These are phyloP conservation scores for Aspergillus kassunensis DNA, from an alignment of 495 filamentous ascomycete species.

Conservation along the genomic window DNA sequence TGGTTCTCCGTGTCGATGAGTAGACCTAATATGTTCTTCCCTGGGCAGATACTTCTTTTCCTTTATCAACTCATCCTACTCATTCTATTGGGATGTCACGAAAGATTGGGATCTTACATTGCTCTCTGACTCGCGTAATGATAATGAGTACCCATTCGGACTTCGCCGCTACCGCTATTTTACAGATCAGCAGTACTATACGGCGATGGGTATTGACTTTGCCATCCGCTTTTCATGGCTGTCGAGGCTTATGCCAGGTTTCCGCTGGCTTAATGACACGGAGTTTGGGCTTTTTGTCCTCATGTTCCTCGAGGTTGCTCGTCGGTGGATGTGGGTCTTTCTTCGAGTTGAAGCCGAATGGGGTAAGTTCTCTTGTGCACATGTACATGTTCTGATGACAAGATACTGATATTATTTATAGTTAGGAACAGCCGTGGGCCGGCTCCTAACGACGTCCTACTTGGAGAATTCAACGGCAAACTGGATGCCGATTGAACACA, in stretches of 20 bases:
- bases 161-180: constrained; percentile 71
- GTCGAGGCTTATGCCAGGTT: constrained; percentile 72
- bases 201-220: constrained; percentile 73
- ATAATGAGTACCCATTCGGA: constrained; percentile 67
- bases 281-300: constrained; percentile 86
- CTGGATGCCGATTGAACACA: constrained; percentile 45
- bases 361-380: constrained; percentile 45
- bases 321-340: constrained; percentile 96
- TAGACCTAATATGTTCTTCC: background rate
- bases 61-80: constrained; percentile 79
- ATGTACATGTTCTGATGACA: background rate
- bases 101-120: constrained; percentile 95
- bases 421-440: constrained; percentile 54
- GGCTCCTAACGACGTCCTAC: constrained; percentile 49
- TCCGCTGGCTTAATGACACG: constrained; percentile 77
- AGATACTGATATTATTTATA: constrained; percentile 29
- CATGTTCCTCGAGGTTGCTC: constrained; percentile 76
- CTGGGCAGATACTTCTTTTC: constrained; percentile 53
- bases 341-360: constrained; percentile 92
- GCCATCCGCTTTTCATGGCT: constrained; percentile 85
- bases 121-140: constrained; percentile 52
- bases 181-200: constrained; percentile 71
- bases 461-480: constrained; percentile 51
- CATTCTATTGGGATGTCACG: constrained; percentile 96
- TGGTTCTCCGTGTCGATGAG: background rate